Evolutionary conservation across 2,329 filamentous ascomycete species (phyloP).

Genomic region (Monosporascus sp.): DNA sequence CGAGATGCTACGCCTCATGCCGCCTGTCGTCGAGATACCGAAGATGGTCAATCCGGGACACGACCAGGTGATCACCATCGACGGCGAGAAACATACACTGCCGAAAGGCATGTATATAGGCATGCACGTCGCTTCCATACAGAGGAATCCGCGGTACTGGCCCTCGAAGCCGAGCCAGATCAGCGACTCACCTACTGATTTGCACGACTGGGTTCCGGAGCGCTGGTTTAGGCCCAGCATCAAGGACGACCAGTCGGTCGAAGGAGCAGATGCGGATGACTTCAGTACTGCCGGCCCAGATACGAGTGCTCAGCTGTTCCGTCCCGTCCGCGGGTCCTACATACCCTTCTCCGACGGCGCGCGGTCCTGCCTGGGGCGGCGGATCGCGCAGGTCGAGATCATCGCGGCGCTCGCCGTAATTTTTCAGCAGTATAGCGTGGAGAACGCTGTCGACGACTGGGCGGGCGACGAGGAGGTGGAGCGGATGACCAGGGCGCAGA

Average conservation of each 20-base stretch:
- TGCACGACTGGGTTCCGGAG: constrained; percentile 54
- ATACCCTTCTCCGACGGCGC: constrained; percentile 54
- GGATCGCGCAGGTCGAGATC: constrained; percentile 55
- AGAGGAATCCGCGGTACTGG: constrained; percentile 71
- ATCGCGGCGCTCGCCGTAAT: constrained; percentile 50
- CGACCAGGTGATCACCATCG: constrained; percentile 54
- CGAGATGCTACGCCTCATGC: constrained; percentile 68
- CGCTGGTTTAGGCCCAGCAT: constrained; percentile 44
- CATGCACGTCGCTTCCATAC: constrained; percentile 50
- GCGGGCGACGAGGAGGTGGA: constrained; percentile 48
- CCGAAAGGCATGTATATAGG: constrained; percentile 53
- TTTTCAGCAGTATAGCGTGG: constrained; percentile 57
- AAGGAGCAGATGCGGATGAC: constrained; percentile 41
- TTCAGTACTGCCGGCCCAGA: constrained; percentile 54
- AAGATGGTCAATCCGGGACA: constrained; percentile 50
- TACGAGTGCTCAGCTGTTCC: constrained; percentile 56
- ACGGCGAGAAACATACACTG: constrained; percentile 37
- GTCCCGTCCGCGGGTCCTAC: constrained; percentile 49
- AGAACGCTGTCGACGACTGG: constrained; percentile 61
- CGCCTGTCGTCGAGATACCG: constrained; percentile 66
- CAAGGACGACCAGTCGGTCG: constrained; percentile 18
- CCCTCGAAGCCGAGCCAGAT: constrained; percentile 35
- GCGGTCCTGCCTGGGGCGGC: constrained; percentile 50
- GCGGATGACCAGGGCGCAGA: constrained; percentile 39
- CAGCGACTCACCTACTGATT: constrained; percentile 34